Base-by-base conservation (phyloP, 495 filamentous ascomycete genomes). In the Xylaria nigripes region DNA sequence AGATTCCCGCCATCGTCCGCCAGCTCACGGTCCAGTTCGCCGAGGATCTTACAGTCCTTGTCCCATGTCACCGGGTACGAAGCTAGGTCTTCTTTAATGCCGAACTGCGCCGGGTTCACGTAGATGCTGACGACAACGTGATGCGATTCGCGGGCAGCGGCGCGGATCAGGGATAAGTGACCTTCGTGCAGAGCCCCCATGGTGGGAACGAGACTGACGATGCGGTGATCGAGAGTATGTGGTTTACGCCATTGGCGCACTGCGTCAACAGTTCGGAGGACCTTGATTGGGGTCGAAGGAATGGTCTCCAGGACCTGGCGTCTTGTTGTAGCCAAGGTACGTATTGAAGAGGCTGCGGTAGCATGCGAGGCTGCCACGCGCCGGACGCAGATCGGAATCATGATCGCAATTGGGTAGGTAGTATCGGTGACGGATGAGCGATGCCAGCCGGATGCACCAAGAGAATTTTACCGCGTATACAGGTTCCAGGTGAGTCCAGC, bases 41-140 rank as follows among this genome's bases (percentile, higher is more conserved):
- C 74, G 16, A 98, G 69, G 51, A 80, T 79, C 22, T 71, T 73
- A 6, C 84, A 67, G 67, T 98, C 93, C 19, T 76, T 70, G 19
- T 85, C 82, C 86, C 90, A 94, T 3, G 89, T 97, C n/a, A 87
- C 83, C 0, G 93, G 93, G 64, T 98, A 98, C 53, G 78, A 86
- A 29, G 75, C 79, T 9, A 98, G 73, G 61, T 98, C 93, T 66
- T 98, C 93, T 48, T 82, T 83, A 12, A 91, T 76, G 5, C 91
- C 92, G 65, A 98, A 98, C 73, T 97, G 93, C 1, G 94, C 92
- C 6, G 93, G 93, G 66, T 98, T 98, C 61, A 98, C 88, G 64
- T 87, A 98, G 63, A 97, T 85, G 64, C 82, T 86, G 40, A 97
- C 87, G 51, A 96, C 83, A 46, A 97, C 84, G 58, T 86, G 78